Conservation (phyloP, 2,329 filamentous ascomycete species). For the Fonsecaea erecta region DNA sequence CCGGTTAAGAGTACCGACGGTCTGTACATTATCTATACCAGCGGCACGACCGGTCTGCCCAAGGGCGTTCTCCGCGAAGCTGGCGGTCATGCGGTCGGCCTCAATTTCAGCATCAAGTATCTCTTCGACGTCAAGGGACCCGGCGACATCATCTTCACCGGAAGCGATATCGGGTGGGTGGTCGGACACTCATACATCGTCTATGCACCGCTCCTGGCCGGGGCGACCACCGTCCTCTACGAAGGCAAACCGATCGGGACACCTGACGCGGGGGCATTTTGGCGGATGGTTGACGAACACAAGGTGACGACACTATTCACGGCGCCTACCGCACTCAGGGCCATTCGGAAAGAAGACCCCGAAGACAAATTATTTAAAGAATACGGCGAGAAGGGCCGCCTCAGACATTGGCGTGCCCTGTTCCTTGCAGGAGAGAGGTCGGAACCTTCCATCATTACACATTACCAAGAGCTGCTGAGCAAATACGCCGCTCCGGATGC, state of each 20-base stretch:
- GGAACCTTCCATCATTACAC: constrained; percentile 80
- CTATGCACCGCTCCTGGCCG: constrained; percentile 82
- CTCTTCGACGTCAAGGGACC: constrained; percentile 82
- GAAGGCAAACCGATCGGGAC: constrained; percentile 95
- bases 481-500: constrained; percentile 68
- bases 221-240: constrained; percentile 84
- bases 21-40: constrained; percentile 91
- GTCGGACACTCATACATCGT: constrained; percentile 86
- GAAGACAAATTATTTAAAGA: constrained; percentile 68
- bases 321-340: constrained; percentile 82
- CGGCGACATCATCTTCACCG: constrained; percentile 79
- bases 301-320: constrained; percentile 82
- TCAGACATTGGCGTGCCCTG: constrained; percentile 72
- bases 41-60: constrained; percentile 77
- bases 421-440: constrained; percentile 90
- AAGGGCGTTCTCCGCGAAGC: constrained; percentile 84
- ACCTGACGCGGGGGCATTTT: constrained; percentile 84
- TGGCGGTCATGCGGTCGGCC: constrained; percentile 82
- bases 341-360: constrained; percentile 84
- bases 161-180: constrained; percentile 88
- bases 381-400: constrained; percentile 68
- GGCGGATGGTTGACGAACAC: constrained; percentile 84
- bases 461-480: constrained; percentile 75
- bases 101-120: constrained; percentile 81
- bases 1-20: constrained; percentile 77